phyloP scores from a whole-genome alignment of 768 basidiomycete species.

The Rubroboletus satanas region DNA sequence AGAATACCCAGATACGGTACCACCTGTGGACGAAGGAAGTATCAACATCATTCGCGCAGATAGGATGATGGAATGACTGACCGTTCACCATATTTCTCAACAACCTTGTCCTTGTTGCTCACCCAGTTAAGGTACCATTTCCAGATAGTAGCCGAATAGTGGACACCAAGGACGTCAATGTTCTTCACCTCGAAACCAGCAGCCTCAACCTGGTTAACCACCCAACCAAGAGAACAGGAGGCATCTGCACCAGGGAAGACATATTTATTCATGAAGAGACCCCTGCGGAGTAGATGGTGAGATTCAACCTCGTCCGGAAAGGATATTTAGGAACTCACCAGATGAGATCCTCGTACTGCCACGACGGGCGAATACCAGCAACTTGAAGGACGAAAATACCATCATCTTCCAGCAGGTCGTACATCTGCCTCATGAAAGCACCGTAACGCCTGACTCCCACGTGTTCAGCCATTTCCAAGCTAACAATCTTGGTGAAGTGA shows the following conservation, averaged over 20 bases:
- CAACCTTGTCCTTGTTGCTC: conserved; percentile 83
- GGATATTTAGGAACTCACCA: conserved; percentile 49
- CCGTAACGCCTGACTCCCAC: conserved; percentile 93
- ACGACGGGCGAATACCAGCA: conserved; percentile 90
- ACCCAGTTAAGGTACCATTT: conserved; percentile 99
- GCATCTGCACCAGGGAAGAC: conserved; percentile 99
- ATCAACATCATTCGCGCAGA: background rate
- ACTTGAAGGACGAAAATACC: conserved; percentile 95
- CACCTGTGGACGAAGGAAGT: conserved; percentile 38
- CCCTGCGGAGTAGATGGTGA: conserved; percentile 45
- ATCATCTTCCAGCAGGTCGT: conserved; percentile 90
- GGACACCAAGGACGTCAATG: conserved; percentile 94
- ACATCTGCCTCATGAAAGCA: conserved; percentile 86
- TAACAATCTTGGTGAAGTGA: conserved; percentile 90
- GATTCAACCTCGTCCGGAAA: background rate
- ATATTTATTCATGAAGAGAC: conserved; percentile 97
- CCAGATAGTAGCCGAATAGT: conserved; percentile 88
- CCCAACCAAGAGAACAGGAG: conserved; percentile 93
- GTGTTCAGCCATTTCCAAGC: conserved; percentile 99
- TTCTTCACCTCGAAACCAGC: conserved; percentile 98
- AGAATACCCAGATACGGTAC: conserved; percentile 96
- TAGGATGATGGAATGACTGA: conserved; percentile 14
- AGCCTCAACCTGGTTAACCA: conserved; percentile 78
- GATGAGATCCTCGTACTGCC: conserved; percentile 98
- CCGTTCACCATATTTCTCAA: conserved; percentile 85